Evolutionary conservation across 768 basidiomycete species (phyloP), one percentile per base, ranked within the genome.

Genomic region (Cyathus striatus): DNA sequence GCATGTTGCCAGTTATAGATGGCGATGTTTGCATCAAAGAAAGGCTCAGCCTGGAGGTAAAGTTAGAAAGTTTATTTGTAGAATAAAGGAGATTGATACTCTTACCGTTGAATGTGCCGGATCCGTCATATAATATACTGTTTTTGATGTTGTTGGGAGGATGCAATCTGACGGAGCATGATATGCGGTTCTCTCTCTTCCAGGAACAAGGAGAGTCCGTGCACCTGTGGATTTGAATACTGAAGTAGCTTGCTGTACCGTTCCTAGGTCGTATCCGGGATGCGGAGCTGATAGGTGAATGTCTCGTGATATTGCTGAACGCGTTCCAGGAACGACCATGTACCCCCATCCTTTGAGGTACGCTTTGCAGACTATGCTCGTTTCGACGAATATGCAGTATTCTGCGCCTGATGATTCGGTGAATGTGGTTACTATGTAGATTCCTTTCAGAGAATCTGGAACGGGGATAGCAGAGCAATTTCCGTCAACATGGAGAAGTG

Each of bases 281-380:
- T 76, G 75, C 0, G 73, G 73, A 2, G 72, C 73, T 2, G 71
- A 64, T 16, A 76, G 46, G 44, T 76, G 73, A 24, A 73, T 43
- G 39, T 52, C 38, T 10, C 65, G 61, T 20, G 53, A 43, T 1
- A 60, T 51, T 3, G 45, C 49, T 6, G 42, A 37, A 20, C 40
- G 55, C 5, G 56, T 53, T 4, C 57, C 50, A 4, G 65, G 61
- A 6, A 66, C 66, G 12, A 58, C 53, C 13, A 69, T 45, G 5
- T 61, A 45, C 0, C 67, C 68, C 68, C 67, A 70, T 41, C 68
- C 68, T 40, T 62, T 61, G 10, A 43, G 43, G 40, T 60, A 63
- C 25, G 39, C 42, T 3, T 50, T 53, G 18, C 39, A 48, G 3
- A 18, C 34, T 1, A 52, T 25, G 10, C 38, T 46, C 1, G 44